Evolutionary conservation across 2,329 filamentous ascomycete species (phyloP), one percentile per base, ranked within the genome.

Genomic region (Paecilomyces sp.): DNA sequence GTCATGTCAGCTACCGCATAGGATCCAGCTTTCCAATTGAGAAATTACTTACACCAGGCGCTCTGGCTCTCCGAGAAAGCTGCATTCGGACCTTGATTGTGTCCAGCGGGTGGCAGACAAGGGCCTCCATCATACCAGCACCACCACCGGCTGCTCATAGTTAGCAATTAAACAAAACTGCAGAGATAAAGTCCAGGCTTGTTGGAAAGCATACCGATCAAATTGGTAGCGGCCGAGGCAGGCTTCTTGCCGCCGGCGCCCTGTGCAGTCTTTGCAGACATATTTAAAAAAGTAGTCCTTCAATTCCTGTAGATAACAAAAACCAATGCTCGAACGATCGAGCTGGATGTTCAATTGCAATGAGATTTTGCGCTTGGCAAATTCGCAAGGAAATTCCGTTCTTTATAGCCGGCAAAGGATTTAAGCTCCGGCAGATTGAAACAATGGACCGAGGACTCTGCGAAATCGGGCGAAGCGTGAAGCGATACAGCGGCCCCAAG

Each of bases 11-110:
- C 41, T 22, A n/a, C 25, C 51, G 22, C 22, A 15, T 25, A 6
- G 22, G 1, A 25, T 28, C 31, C 25, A 41, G 22, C 24, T 47
- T 11, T 33, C 34, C 15, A 13, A n/a, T 9, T 5, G 9, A 28
- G 41, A 4, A 54, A 54, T 36, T 34, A 80, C 83, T 66, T 74
- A 89, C 86, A 62, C 94, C 94, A 59, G 92, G 92, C 61, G 86
- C 84, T 66, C 89, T 85, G 56, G 90, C 91, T 74, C 94, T 87
- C 66, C 89, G 85, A 59, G 94, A 97, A 62, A 99, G 88, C 80
- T 99, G 94, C 95, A 99, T 99, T 68, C 94, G 92, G 63, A 99
- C 94, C 84, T 99, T 97, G 81, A 97, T 96, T 61, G 92, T 97
- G 77, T 97, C 91, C 90, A 57, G 84, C 63, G 94, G 94, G 81